phyloP scores from a whole-genome alignment of 2,329 filamentous ascomycete species.

The Diatrype stigma region DNA sequence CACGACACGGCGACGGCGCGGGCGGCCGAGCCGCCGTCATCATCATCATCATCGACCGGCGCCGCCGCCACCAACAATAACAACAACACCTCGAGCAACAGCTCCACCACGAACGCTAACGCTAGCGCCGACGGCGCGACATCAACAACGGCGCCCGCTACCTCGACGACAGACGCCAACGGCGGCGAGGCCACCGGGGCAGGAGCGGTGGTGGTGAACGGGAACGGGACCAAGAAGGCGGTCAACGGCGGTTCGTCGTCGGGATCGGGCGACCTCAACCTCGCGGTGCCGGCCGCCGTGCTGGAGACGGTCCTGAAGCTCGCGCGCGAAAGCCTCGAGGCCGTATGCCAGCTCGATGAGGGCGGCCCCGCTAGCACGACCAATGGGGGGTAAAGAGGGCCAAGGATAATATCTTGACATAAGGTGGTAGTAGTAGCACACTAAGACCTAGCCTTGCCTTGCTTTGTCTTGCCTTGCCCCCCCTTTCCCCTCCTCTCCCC shows the following conservation, averaged over 20 bases:
- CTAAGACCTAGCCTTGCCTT: no score
- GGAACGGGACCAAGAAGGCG: slow-evolving; percentile 9
- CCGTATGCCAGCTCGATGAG: slow-evolving; percentile 39
- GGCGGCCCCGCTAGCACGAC: slow-evolving; percentile 3
- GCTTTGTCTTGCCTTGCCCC: no score
- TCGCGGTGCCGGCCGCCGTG: slow-evolving; percentile 57
- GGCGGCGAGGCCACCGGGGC: slow-evolving; percentile 24
- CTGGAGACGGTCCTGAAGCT: slow-evolving; percentile 59
- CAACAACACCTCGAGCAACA: slow-evolving; percentile 25
- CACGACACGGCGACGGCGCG: slow-evolving; percentile 41
- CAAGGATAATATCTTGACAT: no score
- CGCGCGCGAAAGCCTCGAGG: slow-evolving; percentile 55
- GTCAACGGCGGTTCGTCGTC: slow-evolving; percentile 3
- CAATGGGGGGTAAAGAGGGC: background rate
- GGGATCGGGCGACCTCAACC: slow-evolving; percentile 25
- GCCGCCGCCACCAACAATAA: slow-evolving; percentile 21
- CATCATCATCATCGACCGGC: slow-evolving; percentile 8
- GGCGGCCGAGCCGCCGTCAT: slow-evolving; percentile 13
- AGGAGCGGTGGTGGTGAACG: slow-evolving; percentile 13
- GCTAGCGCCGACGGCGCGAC: background rate
- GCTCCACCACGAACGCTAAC: slow-evolving; percentile 16
- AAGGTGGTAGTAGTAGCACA: no score
- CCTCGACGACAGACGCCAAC: background rate
- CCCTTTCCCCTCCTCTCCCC: no score
- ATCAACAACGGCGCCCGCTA: background rate